Conservation (phyloP, 1,139 yeast genomes). For the Protomyces lactucae-debilis region DNA sequence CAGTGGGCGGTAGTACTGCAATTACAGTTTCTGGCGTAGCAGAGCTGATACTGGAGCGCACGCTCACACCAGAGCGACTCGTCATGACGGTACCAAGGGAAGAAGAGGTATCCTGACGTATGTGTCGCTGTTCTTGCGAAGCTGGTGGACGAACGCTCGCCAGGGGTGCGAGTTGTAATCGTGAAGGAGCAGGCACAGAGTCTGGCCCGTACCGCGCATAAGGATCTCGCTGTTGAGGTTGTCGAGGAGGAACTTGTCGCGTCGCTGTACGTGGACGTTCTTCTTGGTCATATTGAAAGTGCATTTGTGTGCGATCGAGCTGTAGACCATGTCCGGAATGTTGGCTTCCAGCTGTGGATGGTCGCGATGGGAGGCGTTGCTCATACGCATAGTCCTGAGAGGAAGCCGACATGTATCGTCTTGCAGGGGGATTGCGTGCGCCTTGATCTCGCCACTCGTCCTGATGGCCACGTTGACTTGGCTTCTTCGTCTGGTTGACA, state of each 20-base stretch:
- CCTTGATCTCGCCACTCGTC: neutral
- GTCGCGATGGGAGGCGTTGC: neutral
- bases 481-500: neutral
- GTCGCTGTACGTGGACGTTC: neutral
- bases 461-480: neutral
- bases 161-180: neutral
- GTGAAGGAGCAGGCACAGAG: neutral
- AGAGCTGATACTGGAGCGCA: constrained; percentile 9
- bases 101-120: constrained; percentile 11
- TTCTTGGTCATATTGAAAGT: neutral
- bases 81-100: constrained; percentile 20
- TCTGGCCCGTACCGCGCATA: neutral
- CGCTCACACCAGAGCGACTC: constrained; percentile 1
- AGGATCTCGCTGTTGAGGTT: neutral
- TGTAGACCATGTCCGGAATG: neutral
- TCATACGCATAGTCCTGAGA: neutral
- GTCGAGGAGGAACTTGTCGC: neutral
- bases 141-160: neutral
- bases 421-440: neutral
- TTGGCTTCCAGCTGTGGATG: neutral
- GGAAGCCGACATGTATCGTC: neutral
- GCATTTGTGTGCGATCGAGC: neutral
- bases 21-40: constrained; percentile 1
- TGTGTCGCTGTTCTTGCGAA: neutral
- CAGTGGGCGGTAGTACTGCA: neutral